phyloP scores from a whole-genome alignment of 345 rosid genomes.

The Clarkia xantiana region DNA sequence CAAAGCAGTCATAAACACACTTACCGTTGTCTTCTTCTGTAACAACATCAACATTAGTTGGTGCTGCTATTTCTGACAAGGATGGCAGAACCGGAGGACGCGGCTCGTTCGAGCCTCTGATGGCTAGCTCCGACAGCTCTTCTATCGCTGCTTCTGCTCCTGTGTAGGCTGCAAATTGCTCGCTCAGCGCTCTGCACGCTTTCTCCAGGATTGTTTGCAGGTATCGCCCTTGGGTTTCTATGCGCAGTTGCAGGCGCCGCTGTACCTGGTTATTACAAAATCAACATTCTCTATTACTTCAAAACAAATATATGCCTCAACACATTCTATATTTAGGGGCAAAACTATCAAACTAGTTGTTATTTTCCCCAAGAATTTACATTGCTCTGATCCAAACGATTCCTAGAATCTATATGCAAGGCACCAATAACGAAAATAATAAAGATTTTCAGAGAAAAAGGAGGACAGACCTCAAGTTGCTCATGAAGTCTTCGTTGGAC shows the following conservation, averaged over 20 bases:
- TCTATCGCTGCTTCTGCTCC: conserved; percentile 76
- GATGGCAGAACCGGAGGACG: conserved; percentile 27
- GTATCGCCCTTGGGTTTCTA: conserved; percentile 84
- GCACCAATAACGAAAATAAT: not conserved
- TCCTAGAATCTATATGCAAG: not conserved
- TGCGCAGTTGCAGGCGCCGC: conserved; percentile 65
- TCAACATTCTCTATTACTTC: too few relatives aligned
- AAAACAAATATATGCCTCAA: too few relatives aligned
- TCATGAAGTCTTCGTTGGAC: conserved; percentile 87
- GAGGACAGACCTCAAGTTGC: conserved; percentile 71
- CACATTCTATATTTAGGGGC: too few relatives aligned
- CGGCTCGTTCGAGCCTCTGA: conserved; percentile 50
- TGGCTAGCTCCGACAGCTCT: conserved; percentile 78
- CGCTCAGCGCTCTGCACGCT: conserved; percentile 73
- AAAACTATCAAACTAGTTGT: too few relatives aligned
- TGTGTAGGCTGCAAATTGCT: conserved; percentile 48
- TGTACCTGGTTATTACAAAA: conserved; percentile 44
- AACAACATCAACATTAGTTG: too few relatives aligned
- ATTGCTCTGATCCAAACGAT: too few relatives aligned
- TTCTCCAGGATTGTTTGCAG: conserved; percentile 78
- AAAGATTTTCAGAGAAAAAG: not conserved
- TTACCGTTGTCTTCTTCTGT: not conserved
- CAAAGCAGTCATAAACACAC: conserved; percentile 43
- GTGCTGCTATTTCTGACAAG: conserved; percentile 39
- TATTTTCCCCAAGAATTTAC: too few relatives aligned